phyloP scores from a whole-genome alignment of 2,329 filamentous ascomycete genomes.

The Aspergillus hiratsukae region DNA sequence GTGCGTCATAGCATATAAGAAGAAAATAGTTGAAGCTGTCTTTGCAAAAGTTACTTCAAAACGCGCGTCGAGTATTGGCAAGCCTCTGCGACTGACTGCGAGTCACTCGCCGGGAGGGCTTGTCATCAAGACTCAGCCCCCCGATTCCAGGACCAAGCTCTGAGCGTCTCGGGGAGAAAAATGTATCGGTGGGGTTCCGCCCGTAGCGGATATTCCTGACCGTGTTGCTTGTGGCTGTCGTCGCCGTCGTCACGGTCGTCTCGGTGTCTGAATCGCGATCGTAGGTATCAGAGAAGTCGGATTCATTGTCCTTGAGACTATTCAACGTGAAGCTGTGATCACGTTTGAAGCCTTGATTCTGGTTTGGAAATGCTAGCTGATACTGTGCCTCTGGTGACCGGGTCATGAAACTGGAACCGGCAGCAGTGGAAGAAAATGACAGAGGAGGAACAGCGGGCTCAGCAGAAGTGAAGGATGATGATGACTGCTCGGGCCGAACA shows the following conservation, averaged over 20 bases:
- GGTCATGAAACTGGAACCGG: slow-evolving; percentile 24
- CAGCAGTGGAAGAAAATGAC: slow-evolving; percentile 27
- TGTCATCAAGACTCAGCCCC: slow-evolving; percentile 32
- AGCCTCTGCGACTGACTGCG: slow-evolving; percentile 31
- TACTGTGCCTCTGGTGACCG: slow-evolving; percentile 22
- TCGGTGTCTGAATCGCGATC: slow-evolving; percentile 35
- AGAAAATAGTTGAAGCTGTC: neutral
- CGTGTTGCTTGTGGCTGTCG: slow-evolving; percentile 29
- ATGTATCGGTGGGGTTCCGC: slow-evolving; percentile 13
- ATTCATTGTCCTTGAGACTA: slow-evolving; percentile 27
- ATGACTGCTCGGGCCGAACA: slow-evolving; percentile 10
- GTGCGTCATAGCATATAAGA: neutral
- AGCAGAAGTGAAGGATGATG: slow-evolving; percentile 19
- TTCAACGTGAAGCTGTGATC: slow-evolving; percentile 32
- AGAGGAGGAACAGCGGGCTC: slow-evolving; percentile 22
- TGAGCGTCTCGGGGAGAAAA: slow-evolving; percentile 27
- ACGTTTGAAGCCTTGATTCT: slow-evolving; percentile 15
- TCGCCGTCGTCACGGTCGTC: slow-evolving; percentile 31
- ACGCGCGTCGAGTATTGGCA: slow-evolving; percentile 13
- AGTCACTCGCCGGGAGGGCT: slow-evolving; percentile 30
- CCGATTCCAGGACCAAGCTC: slow-evolving; percentile 32
- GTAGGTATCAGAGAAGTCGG: slow-evolving; percentile 26
- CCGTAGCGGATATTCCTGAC: slow-evolving; percentile 35
- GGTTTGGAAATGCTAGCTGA: slow-evolving; percentile 17
- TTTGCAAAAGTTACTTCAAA: slow-evolving; percentile 7